Evolutionary conservation across 495 filamentous ascomycete genomes (phyloP).

Genomic region (Aspergillus hancockii): DNA sequence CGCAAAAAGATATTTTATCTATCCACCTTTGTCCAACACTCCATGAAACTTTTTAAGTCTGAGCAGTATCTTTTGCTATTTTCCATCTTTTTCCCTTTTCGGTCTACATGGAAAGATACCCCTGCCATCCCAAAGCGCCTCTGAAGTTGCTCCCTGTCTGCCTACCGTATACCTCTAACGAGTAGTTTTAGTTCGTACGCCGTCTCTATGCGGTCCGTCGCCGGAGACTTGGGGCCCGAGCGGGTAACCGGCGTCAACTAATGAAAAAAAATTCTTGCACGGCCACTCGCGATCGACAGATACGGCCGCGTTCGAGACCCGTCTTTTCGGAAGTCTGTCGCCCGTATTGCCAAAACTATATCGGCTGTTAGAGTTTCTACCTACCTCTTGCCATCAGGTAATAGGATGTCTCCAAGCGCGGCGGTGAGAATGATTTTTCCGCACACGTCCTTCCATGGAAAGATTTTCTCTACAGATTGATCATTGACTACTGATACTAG

Average conservation of each 20-base stretch:
- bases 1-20: background rate
- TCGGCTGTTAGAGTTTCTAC: constrained; percentile 1
- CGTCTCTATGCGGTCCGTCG: constrained; percentile 3
- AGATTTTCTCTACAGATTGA: too few relatives aligned
- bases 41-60: background rate
- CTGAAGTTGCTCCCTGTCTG: background rate
- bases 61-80: background rate
- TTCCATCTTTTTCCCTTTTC: background rate
- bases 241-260: constrained; percentile 7
- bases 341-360: constrained; percentile 1
- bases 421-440: background rate
- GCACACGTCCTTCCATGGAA: background rate
- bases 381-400: background rate
- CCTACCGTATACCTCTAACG: background rate
- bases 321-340: constrained; percentile 4
- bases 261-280: constrained; percentile 2
- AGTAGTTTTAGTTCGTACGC: background rate
- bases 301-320: background rate
- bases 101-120: background rate
- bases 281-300: background rate
- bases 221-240: constrained; percentile 9
- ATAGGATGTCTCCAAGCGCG: background rate
- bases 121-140: background rate
- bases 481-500: background rate
- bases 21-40: background rate